Evolutionary conservation across 441 rosid species (phyloP).

Genomic region (Pelargonium myrrhifolium): DNA sequence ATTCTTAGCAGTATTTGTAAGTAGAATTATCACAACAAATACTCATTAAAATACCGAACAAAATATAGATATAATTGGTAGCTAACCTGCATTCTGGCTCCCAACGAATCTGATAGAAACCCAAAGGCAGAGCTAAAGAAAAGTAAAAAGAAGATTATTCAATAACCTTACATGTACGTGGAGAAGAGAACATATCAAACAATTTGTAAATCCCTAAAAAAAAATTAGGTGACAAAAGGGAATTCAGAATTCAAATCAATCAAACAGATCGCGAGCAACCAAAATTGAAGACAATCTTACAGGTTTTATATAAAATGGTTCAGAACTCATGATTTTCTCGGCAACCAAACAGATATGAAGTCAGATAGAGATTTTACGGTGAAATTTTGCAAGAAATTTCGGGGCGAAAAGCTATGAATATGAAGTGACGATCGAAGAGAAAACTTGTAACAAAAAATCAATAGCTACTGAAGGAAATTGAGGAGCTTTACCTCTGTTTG

Average conservation of each 20-base stretch:
- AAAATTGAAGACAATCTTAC: no score
- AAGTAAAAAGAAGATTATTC: background rate
- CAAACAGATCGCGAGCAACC: no score
- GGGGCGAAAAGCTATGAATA: background rate
- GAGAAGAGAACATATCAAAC: no score
- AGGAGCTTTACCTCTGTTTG: background rate
- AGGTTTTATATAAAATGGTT: background rate
- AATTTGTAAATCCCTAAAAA: no score
- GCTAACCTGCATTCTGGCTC: conserved; percentile 38
- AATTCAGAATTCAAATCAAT: no score
- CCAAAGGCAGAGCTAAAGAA: background rate
- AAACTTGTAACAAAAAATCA: background rate
- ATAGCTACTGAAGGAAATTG: background rate
- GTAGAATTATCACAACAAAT: background rate
- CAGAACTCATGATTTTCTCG: background rate
- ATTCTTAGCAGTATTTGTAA: no score
- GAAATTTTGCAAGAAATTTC: background rate
- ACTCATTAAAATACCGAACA: background rate
- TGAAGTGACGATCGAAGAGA: background rate
- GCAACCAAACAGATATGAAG: background rate
- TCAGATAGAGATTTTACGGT: background rate
- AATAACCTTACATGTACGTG: no score
- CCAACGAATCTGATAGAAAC: background rate
- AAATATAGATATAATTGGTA: background rate
- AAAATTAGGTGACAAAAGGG: no score